These are phyloP conservation scores for Ogataea allantospora DNA, from an alignment of 805 yeast genomes.

Conservation along the genomic window DNA sequence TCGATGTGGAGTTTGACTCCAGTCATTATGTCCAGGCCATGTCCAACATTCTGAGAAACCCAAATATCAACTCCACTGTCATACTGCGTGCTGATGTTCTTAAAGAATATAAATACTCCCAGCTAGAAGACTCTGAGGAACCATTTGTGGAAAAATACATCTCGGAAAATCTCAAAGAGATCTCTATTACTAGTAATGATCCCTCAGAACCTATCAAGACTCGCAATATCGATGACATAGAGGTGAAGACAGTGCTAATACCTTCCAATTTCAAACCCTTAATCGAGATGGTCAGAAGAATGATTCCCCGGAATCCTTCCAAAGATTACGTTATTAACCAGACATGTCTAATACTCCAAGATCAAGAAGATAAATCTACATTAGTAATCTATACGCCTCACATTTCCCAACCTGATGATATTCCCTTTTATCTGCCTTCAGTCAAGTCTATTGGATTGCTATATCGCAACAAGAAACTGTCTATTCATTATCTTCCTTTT, in stretches of 20 bases:
- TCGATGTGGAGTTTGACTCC: constrained; percentile 46
- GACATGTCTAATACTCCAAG: constrained; percentile 60
- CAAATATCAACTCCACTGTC: constrained; percentile 89
- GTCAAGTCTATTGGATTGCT: constrained; percentile 77
- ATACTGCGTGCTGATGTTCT: constrained; percentile 84
- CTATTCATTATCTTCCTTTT: constrained; percentile 77
- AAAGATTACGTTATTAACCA: constrained; percentile 83
- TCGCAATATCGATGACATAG: constrained; percentile 40
- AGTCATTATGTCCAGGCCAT: constrained; percentile 72
- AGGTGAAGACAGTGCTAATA: constrained; percentile 37
- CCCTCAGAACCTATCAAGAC: constrained; percentile 24
- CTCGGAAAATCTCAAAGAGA: constrained; percentile 35
- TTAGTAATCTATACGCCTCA: constrained; percentile 80
- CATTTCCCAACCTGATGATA: constrained; percentile 51
- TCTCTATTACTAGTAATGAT: constrained; percentile 23
- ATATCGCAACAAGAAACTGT: constrained; percentile 45
- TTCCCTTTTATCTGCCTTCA: constrained; percentile 88
- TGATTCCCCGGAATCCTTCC: constrained; percentile 88
- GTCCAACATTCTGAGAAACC: constrained; percentile 75
- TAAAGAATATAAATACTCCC: constrained; percentile 45
- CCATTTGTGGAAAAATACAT: constrained; percentile 26
- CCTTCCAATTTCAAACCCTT: constrained; percentile 33
- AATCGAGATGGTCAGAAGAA: constrained; percentile 68
- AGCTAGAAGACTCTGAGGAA: constrained; percentile 30
- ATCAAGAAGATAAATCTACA: constrained; percentile 40